Conservation (phyloP, 148 eudicot species). For the Spergularia marina region DNA sequence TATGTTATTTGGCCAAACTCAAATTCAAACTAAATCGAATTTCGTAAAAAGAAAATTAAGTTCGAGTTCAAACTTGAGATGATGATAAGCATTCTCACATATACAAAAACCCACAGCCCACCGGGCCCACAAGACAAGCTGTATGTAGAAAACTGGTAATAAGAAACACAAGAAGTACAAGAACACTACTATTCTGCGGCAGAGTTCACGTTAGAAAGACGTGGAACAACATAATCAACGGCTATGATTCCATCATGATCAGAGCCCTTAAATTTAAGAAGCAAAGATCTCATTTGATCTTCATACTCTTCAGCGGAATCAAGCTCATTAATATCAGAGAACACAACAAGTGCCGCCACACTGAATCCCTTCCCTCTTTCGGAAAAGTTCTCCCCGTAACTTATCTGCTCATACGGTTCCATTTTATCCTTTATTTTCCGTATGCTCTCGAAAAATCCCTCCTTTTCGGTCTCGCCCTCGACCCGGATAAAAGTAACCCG, state of each 20-base stretch:
- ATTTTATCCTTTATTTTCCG: slow-evolving; percentile 12
- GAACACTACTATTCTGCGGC: background rate
- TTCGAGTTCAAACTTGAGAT: too few relatives aligned
- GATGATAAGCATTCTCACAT: background rate
- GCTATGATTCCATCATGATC: slow-evolving; percentile 12
- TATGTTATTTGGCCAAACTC: too few relatives aligned
- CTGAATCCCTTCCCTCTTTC: slow-evolving; percentile 27
- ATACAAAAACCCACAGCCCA: background rate
- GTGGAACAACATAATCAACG: slow-evolving; percentile 40
- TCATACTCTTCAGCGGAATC: slow-evolving; percentile 43
- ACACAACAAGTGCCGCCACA: slow-evolving; percentile 31
- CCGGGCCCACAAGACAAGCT: background rate
- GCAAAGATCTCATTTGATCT: slow-evolving; percentile 26
- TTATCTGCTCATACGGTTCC: slow-evolving; percentile 25
- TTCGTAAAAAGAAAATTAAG: too few relatives aligned
- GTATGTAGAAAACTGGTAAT: background rate
- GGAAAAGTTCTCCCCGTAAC: slow-evolving; percentile 28
- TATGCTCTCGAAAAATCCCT: slow-evolving; percentile 23
- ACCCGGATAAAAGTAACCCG: slow-evolving; percentile 25
- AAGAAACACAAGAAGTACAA: too few relatives aligned
- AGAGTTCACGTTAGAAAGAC: slow-evolving; percentile 3
- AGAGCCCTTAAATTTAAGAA: slow-evolving; percentile 12
- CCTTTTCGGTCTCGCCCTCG: background rate
- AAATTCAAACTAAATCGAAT: too few relatives aligned
- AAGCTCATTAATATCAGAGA: slow-evolving; percentile 34